phyloP scores from a whole-genome alignment of 2,329 filamentous ascomycete species.

The Epicoccum nigrum region DNA sequence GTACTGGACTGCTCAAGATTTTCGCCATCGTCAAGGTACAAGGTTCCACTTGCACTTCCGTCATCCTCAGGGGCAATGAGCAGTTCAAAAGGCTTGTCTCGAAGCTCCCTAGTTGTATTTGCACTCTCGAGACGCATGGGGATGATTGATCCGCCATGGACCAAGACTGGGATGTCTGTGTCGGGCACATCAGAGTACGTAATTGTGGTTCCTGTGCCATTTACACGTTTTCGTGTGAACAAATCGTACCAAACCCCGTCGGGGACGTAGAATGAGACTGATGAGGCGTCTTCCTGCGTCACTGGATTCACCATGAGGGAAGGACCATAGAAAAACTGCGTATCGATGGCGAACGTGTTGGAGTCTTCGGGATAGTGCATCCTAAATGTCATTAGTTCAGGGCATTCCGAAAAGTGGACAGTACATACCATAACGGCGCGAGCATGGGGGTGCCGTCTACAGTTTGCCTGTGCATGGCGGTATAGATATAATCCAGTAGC shows the following conservation, averaged over 20 bases:
- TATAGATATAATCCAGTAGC: constrained; percentile 83
- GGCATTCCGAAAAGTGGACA: too few relatives aligned
- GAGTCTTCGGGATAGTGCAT: constrained; percentile 68
- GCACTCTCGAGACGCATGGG: constrained; percentile 62
- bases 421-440: constrained; percentile 71
- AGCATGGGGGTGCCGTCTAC: constrained; percentile 68
- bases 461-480: constrained; percentile 66
- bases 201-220: constrained; percentile 49
- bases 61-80: constrained; percentile 68
- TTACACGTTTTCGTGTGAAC: constrained; percentile 37
- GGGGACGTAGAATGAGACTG: constrained; percentile 62
- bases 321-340: constrained; percentile 65
- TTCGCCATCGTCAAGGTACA: constrained; percentile 81
- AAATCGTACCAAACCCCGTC: constrained; percentile 59
- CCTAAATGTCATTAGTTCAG: constrained; percentile 19
- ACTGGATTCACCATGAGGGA: constrained; percentile 64
- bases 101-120: constrained; percentile 67
- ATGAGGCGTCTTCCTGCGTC: constrained; percentile 56
- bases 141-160: constrained; percentile 67
- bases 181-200: constrained; percentile 55
- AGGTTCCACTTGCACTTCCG: constrained; percentile 67
- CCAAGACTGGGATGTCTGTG: constrained; percentile 66
- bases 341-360: constrained; percentile 57
- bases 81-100: constrained; percentile 72
- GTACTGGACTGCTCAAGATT: constrained; percentile 64